Percentiles rank a stretch among this genome's conserved stretches.
Conservation (phyloP, 2,329 filamentous ascomycete genomes). For the Pseudocercospora crystallina region DNA sequence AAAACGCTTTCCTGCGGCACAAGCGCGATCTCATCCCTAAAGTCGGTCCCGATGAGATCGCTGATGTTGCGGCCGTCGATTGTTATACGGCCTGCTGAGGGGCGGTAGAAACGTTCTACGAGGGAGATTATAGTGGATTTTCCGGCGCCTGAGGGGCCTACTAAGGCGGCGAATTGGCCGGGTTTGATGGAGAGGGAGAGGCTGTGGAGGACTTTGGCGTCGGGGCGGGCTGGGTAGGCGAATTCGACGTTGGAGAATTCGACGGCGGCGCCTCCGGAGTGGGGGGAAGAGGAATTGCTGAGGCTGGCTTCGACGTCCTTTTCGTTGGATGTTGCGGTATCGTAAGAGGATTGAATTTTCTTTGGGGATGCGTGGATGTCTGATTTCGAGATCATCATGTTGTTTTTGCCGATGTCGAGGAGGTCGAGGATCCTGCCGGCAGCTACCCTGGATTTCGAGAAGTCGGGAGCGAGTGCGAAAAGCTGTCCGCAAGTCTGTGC, state of each 20-base stretch:
- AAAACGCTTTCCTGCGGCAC: constrained; percentile 51
- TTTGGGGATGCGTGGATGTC: constrained; percentile 6
- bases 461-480: constrained; percentile 72
- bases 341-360: constrained; percentile 3
- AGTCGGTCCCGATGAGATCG: constrained; percentile 37
- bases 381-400: constrained; percentile 6
- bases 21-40: constrained; percentile 45
- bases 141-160: constrained; percentile 42
- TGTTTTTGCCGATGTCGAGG: constrained; percentile 36
- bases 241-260: constrained; percentile 62
- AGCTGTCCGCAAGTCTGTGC: constrained; percentile 73
- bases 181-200: constrained; percentile 33
- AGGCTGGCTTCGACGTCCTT: constrained; percentile 11
- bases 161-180: constrained; percentile 43
- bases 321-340: neutral
- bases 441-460: constrained; percentile 65
- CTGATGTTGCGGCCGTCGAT: constrained; percentile 47
- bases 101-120: constrained; percentile 57
- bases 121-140: constrained; percentile 44
- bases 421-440: constrained; percentile 57
- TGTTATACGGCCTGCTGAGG: constrained; percentile 62
- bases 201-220: constrained; percentile 55
- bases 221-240: constrained; percentile 63
- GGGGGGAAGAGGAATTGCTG: constrained; percentile 2
- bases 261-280: constrained; percentile 35